Evolutionary conservation across 805 yeast genomes (phyloP).

Genomic region (Ogataea glucozyma): DNA sequence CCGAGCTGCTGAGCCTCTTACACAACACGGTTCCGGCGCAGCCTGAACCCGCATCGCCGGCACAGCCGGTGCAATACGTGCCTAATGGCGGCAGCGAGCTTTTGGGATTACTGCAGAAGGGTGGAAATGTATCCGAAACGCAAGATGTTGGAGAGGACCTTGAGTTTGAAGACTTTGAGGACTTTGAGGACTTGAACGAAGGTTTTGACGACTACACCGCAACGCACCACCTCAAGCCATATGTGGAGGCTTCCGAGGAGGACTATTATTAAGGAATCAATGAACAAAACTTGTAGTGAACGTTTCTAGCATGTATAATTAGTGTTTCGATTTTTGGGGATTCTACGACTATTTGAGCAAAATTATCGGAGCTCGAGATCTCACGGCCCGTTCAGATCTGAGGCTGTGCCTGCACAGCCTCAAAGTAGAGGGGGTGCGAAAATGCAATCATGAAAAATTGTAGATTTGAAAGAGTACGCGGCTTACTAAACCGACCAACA

Average conservation of each 20-base stretch:
- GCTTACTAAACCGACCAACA: too few relatives aligned
- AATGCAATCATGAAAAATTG: background rate
- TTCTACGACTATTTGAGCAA: background rate
- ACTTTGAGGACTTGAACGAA: slow-evolving; percentile 27
- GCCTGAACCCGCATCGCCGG: background rate
- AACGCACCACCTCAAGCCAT: slow-evolving; percentile 24
- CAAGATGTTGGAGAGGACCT: slow-evolving; percentile 6
- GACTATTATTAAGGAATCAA: too few relatives aligned
- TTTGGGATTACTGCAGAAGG: slow-evolving; percentile 5
- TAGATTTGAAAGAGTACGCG: background rate
- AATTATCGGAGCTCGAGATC: background rate
- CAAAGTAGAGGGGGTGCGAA: background rate
- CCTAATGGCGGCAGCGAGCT: slow-evolving; percentile 8
- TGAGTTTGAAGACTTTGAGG: slow-evolving; percentile 23
- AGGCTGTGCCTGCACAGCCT: too few relatives aligned
- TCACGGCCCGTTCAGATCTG: slow-evolving; percentile 4
- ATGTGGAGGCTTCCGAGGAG: slow-evolving; percentile 22
- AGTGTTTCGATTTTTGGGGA: background rate
- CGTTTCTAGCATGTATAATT: slow-evolving; percentile 1
- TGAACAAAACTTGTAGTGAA: background rate
- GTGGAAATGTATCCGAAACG: background rate
- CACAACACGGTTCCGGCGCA: slow-evolving; percentile 1
- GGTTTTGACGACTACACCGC: slow-evolving; percentile 22
- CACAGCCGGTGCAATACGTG: background rate
- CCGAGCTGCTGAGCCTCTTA: slow-evolving; percentile 10